A percentile compares a stretch with the other conserved stretches of the same genome.
These are phyloP conservation scores for Ceratocystis cacaofunesta DNA, from an alignment of 2,329 filamentous ascomycete species.

Conservation along the genomic window DNA sequence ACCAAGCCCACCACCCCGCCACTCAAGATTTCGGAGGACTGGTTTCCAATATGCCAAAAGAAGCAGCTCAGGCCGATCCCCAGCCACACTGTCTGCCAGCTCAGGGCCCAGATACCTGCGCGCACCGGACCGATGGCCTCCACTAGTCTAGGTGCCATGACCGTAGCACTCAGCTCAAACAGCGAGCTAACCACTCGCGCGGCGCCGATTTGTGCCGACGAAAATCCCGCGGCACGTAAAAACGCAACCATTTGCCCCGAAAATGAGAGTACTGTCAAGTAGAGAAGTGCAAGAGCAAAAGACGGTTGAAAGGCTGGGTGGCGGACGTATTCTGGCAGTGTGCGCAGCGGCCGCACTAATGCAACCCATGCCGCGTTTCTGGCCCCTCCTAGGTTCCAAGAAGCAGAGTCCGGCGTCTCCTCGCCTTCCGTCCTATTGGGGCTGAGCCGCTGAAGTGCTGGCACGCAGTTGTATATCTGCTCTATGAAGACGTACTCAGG, in stretches of 20 bases:
- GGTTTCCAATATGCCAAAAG: constrained; percentile 21
- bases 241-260: constrained; percentile 51
- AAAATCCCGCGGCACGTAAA: constrained; percentile 39
- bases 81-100: constrained; percentile 49
- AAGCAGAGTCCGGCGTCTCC: not conserved
- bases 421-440: no score
- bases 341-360: constrained; percentile 9
- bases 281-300: constrained; percentile 42
- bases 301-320: constrained; percentile 47
- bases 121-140: constrained; percentile 40
- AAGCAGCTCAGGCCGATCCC: constrained; percentile 31
- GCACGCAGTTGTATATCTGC: constrained; percentile 21
- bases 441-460: constrained; percentile 16
- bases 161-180: constrained; percentile 47
- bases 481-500: constrained; percentile 39
- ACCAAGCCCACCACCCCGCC: constrained; percentile 35
- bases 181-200: constrained; percentile 37
- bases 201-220: constrained; percentile 35
- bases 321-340: constrained; percentile 32
- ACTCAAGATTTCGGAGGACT: constrained; percentile 18
- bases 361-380: not conserved
- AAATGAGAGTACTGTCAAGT: constrained; percentile 46
- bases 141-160: constrained; percentile 42
- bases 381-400: not conserved
- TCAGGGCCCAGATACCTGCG: constrained; percentile 56